Percentiles rank a stretch among this genome's conserved stretches.
These are phyloP conservation scores for Cardamine occulta DNA, from an alignment of 345 rosid genomes.

Conservation along the genomic window DNA sequence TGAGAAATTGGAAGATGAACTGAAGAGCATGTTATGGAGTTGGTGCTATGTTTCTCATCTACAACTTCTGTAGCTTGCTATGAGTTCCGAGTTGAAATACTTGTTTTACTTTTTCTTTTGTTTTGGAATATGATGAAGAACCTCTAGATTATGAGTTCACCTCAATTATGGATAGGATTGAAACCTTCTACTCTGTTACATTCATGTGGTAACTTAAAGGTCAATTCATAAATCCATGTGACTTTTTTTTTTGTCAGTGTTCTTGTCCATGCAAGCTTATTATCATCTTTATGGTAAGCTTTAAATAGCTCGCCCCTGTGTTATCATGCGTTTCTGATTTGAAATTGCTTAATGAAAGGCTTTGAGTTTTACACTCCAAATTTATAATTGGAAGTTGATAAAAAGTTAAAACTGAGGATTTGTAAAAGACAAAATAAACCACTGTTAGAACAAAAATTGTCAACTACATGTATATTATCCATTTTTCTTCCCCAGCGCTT, in stretches of 20 bases:
- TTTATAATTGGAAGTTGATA: neutral
- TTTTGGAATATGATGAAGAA: slow-evolving; percentile 26
- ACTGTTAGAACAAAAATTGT: too few species aligned
- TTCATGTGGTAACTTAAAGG: slow-evolving; percentile 9
- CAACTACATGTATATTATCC: too few species aligned
- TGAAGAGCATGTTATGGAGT: slow-evolving; percentile 24
- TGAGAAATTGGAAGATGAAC: slow-evolving; percentile 41
- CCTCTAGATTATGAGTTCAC: neutral
- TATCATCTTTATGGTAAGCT: neutral
- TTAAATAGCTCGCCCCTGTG: neutral
- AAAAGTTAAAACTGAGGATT: neutral
- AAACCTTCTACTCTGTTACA: slow-evolving; percentile 16
- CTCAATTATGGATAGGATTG: slow-evolving; percentile 22
- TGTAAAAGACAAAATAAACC: neutral
- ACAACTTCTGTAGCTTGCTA: slow-evolving; percentile 18
- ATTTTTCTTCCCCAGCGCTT: too few species aligned
- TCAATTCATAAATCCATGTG: slow-evolving; percentile 15
- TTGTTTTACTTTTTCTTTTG: slow-evolving; percentile 8
- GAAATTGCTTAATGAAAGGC: neutral
- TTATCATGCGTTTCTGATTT: neutral
- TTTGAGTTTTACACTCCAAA: neutral
- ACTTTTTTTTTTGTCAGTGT: neutral
- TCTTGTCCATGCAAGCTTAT: neutral
- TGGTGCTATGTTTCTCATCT: neutral
- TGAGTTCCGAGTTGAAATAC: slow-evolving; percentile 33